Evolutionary conservation across 257 asterid species (phyloP).

Genomic region (Cinchona pubescens): DNA sequence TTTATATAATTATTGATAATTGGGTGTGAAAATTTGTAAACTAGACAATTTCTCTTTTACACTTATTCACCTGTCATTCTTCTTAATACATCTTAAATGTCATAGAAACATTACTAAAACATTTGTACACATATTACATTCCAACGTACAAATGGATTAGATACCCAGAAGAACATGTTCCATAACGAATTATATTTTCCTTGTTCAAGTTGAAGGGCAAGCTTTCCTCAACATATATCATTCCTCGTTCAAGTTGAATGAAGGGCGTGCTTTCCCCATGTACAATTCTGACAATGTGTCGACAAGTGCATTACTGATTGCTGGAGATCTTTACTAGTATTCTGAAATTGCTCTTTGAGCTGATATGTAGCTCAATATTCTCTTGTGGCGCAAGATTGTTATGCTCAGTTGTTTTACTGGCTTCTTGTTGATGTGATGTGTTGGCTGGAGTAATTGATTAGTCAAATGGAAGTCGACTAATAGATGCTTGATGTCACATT

Average conservation of each 20-base stretch:
- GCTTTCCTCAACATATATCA: neutral
- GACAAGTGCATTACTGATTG: neutral
- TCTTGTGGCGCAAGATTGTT: neutral
- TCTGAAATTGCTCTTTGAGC: neutral
- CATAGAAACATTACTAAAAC: neutral
- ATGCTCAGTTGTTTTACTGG: neutral
- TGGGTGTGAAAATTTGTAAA: neutral
- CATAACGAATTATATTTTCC: neutral
- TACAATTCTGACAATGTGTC: neutral
- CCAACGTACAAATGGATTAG: neutral
- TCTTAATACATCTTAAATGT: no score
- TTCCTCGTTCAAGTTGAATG: neutral
- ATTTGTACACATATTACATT: neutral
- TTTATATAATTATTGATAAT: neutral
- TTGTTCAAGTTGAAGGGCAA: neutral
- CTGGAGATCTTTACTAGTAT: neutral
- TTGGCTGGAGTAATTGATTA: neutral
- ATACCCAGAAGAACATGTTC: no score
- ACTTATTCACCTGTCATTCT: no score
- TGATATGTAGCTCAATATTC: neutral
- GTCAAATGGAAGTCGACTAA: neutral
- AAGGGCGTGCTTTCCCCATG: neutral
- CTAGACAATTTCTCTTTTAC: neutral
- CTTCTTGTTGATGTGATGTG: neutral
- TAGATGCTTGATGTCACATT: neutral